Evolutionary conservation across 2,329 filamentous ascomycete genomes (phyloP).

Genomic region (Aspergillus oerlinghausenensis): DNA sequence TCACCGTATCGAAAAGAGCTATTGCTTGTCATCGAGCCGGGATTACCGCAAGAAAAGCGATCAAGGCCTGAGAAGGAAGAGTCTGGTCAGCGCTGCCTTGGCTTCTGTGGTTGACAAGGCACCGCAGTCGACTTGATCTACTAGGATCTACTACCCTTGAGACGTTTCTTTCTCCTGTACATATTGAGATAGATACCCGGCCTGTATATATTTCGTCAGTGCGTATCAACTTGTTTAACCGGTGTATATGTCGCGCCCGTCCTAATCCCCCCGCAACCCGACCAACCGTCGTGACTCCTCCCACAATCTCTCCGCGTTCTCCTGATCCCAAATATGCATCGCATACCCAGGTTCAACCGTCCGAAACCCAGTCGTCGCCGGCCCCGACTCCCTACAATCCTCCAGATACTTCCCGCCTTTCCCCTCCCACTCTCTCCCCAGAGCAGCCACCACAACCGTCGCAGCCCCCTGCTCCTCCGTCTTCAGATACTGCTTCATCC

Average conservation of each 20-base stretch:
- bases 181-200: conserved; percentile 3
- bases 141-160: neutral
- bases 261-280: conserved; percentile 6
- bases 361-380: conserved; percentile 6
- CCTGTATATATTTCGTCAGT: neutral
- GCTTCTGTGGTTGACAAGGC: conserved; percentile 29
- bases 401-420: conserved; percentile 29
- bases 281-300: conserved; percentile 45
- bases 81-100: conserved; percentile 36
- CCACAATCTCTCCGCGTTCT: conserved; percentile 44
- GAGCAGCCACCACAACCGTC: conserved; percentile 14
- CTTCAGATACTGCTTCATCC: conserved; percentile 6
- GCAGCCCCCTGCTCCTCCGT: conserved; percentile 9
- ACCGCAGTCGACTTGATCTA: conserved; percentile 5
- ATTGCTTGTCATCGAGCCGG: conserved; percentile 19
- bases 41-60: conserved; percentile 31
- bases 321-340: conserved; percentile 1
- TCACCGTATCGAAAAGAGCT: conserved; percentile 32
- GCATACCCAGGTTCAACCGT: neutral
- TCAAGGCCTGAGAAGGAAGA: conserved; percentile 34
- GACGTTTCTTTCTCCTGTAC: conserved; percentile 6
- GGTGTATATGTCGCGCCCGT: neutral
- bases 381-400: conserved; percentile 6
- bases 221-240: neutral
- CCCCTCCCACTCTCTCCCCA: conserved; percentile 19